Conservation (phyloP, 179 eudicot species). For the Gypsophila paniculata region DNA sequence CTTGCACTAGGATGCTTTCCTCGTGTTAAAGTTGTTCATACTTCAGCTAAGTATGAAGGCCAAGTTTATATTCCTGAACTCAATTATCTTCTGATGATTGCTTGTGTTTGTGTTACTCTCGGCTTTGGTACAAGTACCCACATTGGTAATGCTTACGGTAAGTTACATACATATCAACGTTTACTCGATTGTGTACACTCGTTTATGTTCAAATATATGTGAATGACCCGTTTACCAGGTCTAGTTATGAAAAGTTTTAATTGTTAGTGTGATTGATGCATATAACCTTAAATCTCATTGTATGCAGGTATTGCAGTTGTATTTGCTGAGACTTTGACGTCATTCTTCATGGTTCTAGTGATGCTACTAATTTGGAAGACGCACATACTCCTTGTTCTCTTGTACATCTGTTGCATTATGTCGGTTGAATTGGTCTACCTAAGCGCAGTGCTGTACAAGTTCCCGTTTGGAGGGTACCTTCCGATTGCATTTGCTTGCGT, state of each 20-base stretch:
- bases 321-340: conserved; percentile 57
- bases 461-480: conserved; percentile 53
- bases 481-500: conserved; percentile 52
- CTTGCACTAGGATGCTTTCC: conserved; percentile 29
- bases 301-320: conserved; percentile 69
- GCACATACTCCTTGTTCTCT: conserved; percentile 30
- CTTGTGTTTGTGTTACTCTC: conserved; percentile 19
- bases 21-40: conserved; percentile 27
- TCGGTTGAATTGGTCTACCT: conserved; percentile 42
- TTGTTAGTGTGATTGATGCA: too few relatives aligned
- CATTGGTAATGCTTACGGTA: conserved; percentile 29
- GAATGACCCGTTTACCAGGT: too few relatives aligned
- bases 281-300: too few relatives aligned
- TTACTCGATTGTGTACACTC: not conserved
- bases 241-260: too few relatives aligned
- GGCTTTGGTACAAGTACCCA: conserved; percentile 21
- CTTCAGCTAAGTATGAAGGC: conserved; percentile 29
- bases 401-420: conserved; percentile 37
- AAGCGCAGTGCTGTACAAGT: conserved; percentile 59
- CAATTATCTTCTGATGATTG: conserved; percentile 22
- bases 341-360: conserved; percentile 42
- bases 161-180: not conserved
- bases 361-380: conserved; percentile 68
- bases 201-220: not conserved
- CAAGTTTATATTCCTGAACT: conserved; percentile 28